phyloP scores from a whole-genome alignment of 768 basidiomycete species.

The Russula sp. region DNA sequence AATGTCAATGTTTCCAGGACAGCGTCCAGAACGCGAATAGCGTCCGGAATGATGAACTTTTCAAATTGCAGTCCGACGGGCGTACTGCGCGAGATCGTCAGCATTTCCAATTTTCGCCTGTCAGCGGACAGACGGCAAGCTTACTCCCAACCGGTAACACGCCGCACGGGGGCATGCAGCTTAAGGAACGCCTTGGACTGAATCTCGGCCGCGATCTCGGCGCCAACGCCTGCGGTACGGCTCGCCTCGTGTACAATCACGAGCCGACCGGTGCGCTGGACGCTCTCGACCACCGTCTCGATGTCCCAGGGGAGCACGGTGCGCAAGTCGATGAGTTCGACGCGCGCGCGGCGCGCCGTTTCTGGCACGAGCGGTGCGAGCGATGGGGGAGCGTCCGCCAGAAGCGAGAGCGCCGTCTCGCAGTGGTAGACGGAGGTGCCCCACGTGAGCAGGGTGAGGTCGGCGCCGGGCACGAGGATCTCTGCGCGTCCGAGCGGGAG shows the following conservation, averaged over 20 bases:
- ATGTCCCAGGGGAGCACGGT: constrained; percentile 89
- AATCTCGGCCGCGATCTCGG: constrained; percentile 86
- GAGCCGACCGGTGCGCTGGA: constrained; percentile 74
- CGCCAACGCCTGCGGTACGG: constrained; percentile 79
- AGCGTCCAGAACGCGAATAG: constrained; percentile 74
- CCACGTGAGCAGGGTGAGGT: constrained; percentile 87
- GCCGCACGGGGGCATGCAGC: constrained; percentile 78
- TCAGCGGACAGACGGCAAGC: constrained; percentile 30
- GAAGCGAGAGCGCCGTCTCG: constrained; percentile 71
- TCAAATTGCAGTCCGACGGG: constrained; percentile 82
- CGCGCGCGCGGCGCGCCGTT: constrained; percentile 55
- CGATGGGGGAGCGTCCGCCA: constrained; percentile 55
- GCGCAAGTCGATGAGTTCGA: constrained; percentile 87
- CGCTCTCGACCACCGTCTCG: constrained; percentile 72
- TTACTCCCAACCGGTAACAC: constrained; percentile 93
- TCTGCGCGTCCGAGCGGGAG: constrained; percentile 84
- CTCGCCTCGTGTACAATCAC: constrained; percentile 93
- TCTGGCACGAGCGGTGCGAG: constrained; percentile 59
- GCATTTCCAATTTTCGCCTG: not conserved
- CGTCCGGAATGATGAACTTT: constrained; percentile 88
- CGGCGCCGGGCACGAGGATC: constrained; percentile 60
- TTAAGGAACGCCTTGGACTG: constrained; percentile 85
- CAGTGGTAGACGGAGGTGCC: constrained; percentile 92
- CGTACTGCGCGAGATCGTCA: constrained; percentile 39
- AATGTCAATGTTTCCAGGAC: constrained; percentile 77